phyloP scores from a whole-genome alignment of 2,329 filamentous ascomycete species.

The Trichoderma semiorbis region DNA sequence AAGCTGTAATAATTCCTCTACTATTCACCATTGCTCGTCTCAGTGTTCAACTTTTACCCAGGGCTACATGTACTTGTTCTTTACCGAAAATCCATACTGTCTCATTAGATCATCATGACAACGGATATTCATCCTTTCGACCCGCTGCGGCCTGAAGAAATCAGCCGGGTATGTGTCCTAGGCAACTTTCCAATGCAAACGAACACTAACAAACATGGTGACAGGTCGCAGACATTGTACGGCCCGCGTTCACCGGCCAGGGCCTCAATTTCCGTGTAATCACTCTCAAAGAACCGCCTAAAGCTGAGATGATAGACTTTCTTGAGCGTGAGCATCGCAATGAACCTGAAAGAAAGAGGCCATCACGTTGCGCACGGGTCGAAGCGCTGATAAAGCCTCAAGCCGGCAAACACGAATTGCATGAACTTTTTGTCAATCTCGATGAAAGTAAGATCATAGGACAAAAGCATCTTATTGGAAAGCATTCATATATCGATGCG shows the following conservation, averaged over 20 bases:
- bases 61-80: neutral
- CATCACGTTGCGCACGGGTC: neutral
- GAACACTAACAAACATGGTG: neutral
- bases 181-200: neutral
- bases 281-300: neutral
- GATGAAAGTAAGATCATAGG: neutral
- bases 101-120: neutral
- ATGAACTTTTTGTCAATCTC: neutral
- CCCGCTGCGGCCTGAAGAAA: neutral
- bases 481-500: neutral
- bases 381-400: neutral
- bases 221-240: neutral
- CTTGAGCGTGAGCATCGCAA: neutral
- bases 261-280: neutral
- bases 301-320: neutral
- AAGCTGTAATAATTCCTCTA: neutral
- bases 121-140: neutral
- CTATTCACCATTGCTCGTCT: neutral
- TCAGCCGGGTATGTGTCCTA: neutral
- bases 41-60: neutral
- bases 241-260: neutral
- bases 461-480: neutral
- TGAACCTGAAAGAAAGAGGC: accelerated
- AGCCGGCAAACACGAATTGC: neutral
- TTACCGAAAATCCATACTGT: neutral